Evolutionary conservation across 1,284 basidiomycete genomes (phyloP), one percentile per base, ranked within the genome.

Genomic region (Boletus sp.): DNA sequence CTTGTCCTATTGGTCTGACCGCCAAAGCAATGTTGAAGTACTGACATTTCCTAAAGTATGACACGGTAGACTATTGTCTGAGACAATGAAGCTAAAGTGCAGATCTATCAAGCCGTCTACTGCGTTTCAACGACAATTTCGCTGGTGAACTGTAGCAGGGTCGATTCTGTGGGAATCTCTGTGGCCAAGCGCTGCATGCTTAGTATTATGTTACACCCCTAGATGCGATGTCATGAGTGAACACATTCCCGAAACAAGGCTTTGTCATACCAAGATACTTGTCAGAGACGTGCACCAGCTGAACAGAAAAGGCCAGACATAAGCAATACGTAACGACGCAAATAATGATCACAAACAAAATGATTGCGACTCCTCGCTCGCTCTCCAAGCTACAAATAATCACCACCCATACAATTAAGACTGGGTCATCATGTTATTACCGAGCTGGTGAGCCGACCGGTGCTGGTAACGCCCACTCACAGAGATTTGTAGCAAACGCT

Each of bases 181-280:
- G 12, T 43, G 29, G 46, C 50, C 3, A 64, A 55, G 30, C 59
- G 44, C 5, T 57, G 59, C 59, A 60, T 57, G n/a, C 22, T 19
- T 10, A 43, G 17, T 20, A 43, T 43, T 35, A 42, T 29, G 27
- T 37, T 46, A 39, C 53, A 57, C 1, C 56, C 58, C 58, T 63
- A 27, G 14, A 38, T n/a, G 10, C 3, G 12, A 37, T 17, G 20
- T 45, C 32, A 36, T 23, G 17, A 42, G 33, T 30, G 13, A 27
- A 14, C n/a, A 16, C n/a, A 22, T 40, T 16, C 9, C 8, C 3
- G 8, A 41, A 35, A 48, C 0, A 0, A 25, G n/a, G 32, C 9
- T 6, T 3, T 26, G 3, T 23, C 48, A 12, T 62, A 59, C 60
- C 8, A 34, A 22, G 33, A 40, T 9, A 16, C 60, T 47, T 8